Base-by-base conservation (phyloP, 1,284 basidiomycete genomes). In the Ceratobasidium sp. region DNA sequence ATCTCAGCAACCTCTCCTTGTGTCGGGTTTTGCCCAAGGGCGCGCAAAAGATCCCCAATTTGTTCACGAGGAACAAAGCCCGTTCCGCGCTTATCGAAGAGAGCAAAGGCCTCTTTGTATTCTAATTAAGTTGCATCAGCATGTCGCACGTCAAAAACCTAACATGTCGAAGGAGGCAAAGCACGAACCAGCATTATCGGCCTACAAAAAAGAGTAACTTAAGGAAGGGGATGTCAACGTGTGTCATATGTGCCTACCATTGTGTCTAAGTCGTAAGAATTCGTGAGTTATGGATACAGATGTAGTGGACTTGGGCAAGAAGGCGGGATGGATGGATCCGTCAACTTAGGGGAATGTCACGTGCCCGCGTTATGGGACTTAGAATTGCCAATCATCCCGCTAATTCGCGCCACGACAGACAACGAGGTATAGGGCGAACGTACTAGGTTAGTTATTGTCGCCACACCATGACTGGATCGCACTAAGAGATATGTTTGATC, bases 21-120 rank as follows among this genome's bases (percentile, higher is more conserved):
- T 0, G 98, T 99, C 6, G 97, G 97, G 82, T 99, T 99, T 85
- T 99, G 97, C 0, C 98, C 98, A 0, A 99, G 85, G 0, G 96
- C 95, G 62, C 98, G 90, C 21, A 99, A 85, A 7, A 99, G 89
- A 82, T 99, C 97, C n/a, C 97, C 97, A 0, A 99, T 85, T 0
- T 91, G 92, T 77, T 96, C 94, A 18, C 93, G 85, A 9, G 94
- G 91, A 43, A 99, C 94, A 50, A 91, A 87, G 21, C 96, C 95
- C 1, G 93, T 94, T 38, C 97, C 96, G 78, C 91, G 91, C 85
- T 99, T 99, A 85, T 99, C 97, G 81, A 98, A 98, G 30, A 99
- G 90, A 41, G 96, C 95, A 80, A 98, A 98, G 5, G 96, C 96
- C 82, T 98, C 96, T 79, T 95, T 94, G 87, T 95, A 96, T 83